A percentile compares a stretch with the other conserved stretches of the same genome.
Evolutionary conservation across 2,329 filamentous ascomycete genomes (phyloP).

Genomic region (Madurella mycetomatis): DNA sequence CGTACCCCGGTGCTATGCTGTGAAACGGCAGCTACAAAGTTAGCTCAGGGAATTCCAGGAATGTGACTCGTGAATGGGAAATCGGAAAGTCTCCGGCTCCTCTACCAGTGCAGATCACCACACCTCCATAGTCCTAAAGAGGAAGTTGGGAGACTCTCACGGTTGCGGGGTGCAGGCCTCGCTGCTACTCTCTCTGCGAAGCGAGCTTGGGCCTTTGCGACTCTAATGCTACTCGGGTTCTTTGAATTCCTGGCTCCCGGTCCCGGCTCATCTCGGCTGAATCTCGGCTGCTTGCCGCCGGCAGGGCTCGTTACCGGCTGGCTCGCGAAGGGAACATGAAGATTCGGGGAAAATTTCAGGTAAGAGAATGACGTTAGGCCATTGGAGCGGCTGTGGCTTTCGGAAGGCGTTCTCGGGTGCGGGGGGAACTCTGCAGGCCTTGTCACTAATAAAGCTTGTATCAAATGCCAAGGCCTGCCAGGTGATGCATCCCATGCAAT

Average conservation of each 20-base stretch:
- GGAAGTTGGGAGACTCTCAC: slow-evolving; percentile 6
- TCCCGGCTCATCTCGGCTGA: too few species aligned
- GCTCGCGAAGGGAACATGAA: too few species aligned
- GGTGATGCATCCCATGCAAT: too few species aligned
- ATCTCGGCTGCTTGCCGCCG: too few species aligned
- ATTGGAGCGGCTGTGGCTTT: slow-evolving; percentile 8
- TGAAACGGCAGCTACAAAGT: background rate
- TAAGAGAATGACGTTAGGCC: slow-evolving; percentile 1
- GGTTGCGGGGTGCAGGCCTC: background rate
- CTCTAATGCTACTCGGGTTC: background rate
- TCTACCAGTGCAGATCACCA: slow-evolving; percentile 1
- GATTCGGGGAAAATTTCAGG: background rate
- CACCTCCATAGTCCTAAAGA: background rate
- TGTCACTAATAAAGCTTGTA: too few species aligned
- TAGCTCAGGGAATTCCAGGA: background rate
- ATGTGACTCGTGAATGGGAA: too few species aligned
- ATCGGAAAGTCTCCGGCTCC: too few species aligned
- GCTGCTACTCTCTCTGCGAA: background rate
- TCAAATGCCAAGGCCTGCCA: too few species aligned
- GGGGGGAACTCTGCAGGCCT: background rate
- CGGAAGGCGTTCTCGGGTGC: background rate
- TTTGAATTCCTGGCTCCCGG: too few species aligned
- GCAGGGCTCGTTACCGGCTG: too few species aligned
- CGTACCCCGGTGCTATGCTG: background rate
- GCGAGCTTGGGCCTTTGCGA: background rate